A percentile compares a stretch with the other conserved stretches of the same genome.
These are phyloP conservation scores for Rheum nobile DNA, from an alignment of 148 eudicot genomes.

Conservation along the genomic window DNA sequence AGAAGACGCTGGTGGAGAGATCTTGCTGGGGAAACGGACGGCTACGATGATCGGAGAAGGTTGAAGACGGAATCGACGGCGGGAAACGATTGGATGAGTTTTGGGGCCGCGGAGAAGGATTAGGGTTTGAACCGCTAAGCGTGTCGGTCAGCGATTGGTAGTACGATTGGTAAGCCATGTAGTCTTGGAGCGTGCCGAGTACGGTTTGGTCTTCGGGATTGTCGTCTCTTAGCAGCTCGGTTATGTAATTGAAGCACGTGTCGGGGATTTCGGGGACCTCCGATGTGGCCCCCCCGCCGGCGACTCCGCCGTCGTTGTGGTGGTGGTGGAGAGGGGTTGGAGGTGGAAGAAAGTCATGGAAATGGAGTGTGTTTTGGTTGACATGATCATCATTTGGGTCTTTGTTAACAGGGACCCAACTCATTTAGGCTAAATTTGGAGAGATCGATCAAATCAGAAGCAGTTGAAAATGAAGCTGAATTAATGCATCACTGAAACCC, in stretches of 20 bases:
- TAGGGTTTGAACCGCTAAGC: background rate
- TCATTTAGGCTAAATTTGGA: too few species aligned
- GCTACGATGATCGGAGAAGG: background rate
- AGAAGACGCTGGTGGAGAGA: background rate
- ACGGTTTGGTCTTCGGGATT: conserved; percentile 15
- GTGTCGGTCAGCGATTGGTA: conserved; percentile 20
- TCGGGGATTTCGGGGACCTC: conserved; percentile 35
- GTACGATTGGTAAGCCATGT: conserved; percentile 24
- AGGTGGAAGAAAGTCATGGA: background rate
- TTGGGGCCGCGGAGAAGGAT: background rate
- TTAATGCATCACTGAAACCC: too few species aligned
- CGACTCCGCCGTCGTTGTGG: background rate
- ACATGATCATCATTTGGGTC: too few species aligned
- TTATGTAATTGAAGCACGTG: conserved; percentile 36
- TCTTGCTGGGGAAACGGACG: background rate
- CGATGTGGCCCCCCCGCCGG: background rate
- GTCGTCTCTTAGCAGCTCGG: conserved; percentile 24
- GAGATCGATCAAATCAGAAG: too few species aligned
- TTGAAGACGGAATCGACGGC: background rate
- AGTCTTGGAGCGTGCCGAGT: conserved; percentile 22
- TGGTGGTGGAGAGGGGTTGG: background rate
- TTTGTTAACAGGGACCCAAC: too few species aligned
- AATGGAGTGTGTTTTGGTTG: background rate
- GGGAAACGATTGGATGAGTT: background rate
- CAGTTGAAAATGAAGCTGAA: too few species aligned